These are phyloP conservation scores for Bisporella sp. DNA, from an alignment of 2,329 filamentous ascomycete species.

Conservation along the genomic window DNA sequence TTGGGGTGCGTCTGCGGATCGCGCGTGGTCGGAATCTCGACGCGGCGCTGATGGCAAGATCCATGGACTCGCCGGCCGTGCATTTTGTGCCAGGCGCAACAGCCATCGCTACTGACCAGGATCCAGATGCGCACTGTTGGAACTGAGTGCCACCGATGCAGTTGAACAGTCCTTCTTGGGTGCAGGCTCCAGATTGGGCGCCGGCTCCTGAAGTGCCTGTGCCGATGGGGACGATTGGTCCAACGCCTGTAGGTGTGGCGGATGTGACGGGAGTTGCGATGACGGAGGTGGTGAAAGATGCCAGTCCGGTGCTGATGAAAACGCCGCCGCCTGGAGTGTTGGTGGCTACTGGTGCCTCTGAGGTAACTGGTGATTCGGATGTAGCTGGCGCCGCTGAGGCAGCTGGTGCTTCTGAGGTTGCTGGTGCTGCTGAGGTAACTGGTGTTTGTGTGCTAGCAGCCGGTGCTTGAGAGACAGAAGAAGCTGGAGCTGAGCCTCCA, in stretches of 20 bases:
- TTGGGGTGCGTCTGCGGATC: no score
- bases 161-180: constrained; percentile 45
- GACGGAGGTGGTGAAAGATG: neutral
- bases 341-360: neutral
- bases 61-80: constrained; percentile 32
- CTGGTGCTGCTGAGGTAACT: neutral
- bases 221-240: neutral
- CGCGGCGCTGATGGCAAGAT: constrained; percentile 30
- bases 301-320: neutral
- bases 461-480: neutral
- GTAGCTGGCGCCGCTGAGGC: neutral
- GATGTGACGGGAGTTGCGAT: neutral
- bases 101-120: constrained; percentile 37
- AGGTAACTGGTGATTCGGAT: neutral
- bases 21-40: neutral
- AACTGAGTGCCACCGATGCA: constrained; percentile 43
- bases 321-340: neutral
- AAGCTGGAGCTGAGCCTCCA: neutral
- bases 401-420: neutral
- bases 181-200: constrained; percentile 30
- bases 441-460: neutral
- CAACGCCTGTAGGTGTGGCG: neutral
- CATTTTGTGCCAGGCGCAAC: constrained; percentile 42
- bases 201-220: neutral
- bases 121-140: constrained; percentile 48